A percentile compares a stretch with the other conserved stretches of the same genome.
These are phyloP conservation scores for Leptodermis oblonga DNA, from an alignment of 257 asterid species.

Conservation along the genomic window DNA sequence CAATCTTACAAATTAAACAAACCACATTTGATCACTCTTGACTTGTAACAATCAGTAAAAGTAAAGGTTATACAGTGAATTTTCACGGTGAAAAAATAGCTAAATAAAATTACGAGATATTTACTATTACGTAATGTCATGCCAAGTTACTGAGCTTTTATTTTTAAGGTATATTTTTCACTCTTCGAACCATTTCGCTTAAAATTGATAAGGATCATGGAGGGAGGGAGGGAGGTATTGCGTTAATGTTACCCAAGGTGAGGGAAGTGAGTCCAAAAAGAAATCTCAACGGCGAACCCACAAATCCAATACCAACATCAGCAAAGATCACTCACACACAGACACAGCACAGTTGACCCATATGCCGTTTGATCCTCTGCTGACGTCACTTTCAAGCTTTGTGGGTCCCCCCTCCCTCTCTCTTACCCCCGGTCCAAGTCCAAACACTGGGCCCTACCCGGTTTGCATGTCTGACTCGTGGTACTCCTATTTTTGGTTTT, in stretches of 20 bases:
- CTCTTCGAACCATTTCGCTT: too few species aligned
- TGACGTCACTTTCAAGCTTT: conserved; percentile 2
- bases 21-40: too few species aligned
- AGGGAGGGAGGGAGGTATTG: too few species aligned
- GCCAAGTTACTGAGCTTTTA: too few species aligned
- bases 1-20: too few species aligned
- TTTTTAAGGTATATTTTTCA: too few species aligned
- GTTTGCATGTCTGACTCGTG: conserved; percentile 30
- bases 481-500: neutral
- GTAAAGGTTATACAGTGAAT: too few species aligned
- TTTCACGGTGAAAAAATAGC: too few species aligned
- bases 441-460: neutral
- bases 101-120: too few species aligned
- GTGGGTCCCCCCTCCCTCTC: conserved; percentile 11
- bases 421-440: neutral
- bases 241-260: conserved; percentile 7
- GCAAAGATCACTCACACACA: neutral
- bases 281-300: conserved; percentile 8
- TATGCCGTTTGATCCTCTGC: conserved; percentile 6
- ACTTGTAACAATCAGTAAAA: too few species aligned
- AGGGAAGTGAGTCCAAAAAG: neutral
- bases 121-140: neutral
- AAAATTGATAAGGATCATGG: too few species aligned
- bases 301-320: conserved; percentile 3
- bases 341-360: neutral